A percentile compares a stretch with the other conserved stretches of the same genome.
phyloP scores from a whole-genome alignment of 305 asterid genomes.

The Fraxinus velutina region DNA sequence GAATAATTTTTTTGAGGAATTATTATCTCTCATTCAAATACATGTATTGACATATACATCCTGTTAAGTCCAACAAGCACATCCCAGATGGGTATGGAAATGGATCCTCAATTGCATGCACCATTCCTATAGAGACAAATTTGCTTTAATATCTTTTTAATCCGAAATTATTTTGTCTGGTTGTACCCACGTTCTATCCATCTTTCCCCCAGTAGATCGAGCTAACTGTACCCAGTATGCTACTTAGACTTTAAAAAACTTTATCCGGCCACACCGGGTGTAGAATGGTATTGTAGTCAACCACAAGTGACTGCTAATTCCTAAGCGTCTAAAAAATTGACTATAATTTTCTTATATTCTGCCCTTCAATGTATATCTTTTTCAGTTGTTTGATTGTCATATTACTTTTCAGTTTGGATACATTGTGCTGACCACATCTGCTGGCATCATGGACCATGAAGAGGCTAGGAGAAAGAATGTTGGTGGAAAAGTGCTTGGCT shows the following conservation, averaged over 20 bases:
- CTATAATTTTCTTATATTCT: neutral
- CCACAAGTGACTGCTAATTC: neutral
- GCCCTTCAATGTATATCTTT: neutral
- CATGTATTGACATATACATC: neutral
- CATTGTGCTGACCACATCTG: slow-evolving; percentile 16
- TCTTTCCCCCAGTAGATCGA: neutral
- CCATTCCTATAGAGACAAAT: neutral
- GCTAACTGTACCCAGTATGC: neutral
- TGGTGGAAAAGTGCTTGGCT: slow-evolving; percentile 18
- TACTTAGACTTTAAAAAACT: neutral
- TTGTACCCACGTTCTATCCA: neutral
- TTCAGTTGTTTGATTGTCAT: neutral
- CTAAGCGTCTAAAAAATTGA: neutral
- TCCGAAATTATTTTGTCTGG: neutral
- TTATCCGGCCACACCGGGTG: neutral
- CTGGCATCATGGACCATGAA: slow-evolving; percentile 20
- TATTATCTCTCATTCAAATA: neutral
- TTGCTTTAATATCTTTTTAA: neutral
- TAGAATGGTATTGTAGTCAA: neutral
- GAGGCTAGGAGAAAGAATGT: slow-evolving; percentile 16
- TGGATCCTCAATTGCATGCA: neutral
- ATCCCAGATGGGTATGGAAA: neutral
- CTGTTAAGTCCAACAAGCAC: neutral
- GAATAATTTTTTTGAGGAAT: neutral
- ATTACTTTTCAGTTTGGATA: slow-evolving; percentile 8